Evolutionary conservation across 2,329 filamentous ascomycete genomes (phyloP), one percentile per base, ranked within the genome.

Genomic region (Thielaviopsis ethacetica): DNA sequence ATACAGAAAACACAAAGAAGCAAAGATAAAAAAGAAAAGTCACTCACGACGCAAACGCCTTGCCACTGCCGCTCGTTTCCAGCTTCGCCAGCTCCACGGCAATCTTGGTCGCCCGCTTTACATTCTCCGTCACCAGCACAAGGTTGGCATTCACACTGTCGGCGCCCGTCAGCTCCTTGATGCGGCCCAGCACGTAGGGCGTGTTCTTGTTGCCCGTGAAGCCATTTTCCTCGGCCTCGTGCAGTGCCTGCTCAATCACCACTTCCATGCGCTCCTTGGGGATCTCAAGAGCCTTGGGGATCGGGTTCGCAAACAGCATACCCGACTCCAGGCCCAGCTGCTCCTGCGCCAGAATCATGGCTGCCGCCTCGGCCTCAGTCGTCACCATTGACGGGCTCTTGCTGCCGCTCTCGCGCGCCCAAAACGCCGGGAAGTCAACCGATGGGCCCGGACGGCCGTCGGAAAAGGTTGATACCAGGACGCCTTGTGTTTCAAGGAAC

Each of bases 391-490:
- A 80, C 0, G 91, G 91, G 67, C 89, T 95, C 69, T 76, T 82
- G 57, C 86, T 73, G 13, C 90, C 88, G 69, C 91, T 96, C 50
- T 96, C 88, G 49, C 91, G 77, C 0, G 87, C 88, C 80, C 88
- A 98, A 70, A 98, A 98, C 0, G 88, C 89, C 1, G 93, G 93
- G 66, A 97, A 93, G 65, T 95, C 86, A 49, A 96, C 79, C 5
- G 78, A 72, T 22, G 34, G 5, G 1, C 83, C 85, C 26, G 73
- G 71, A 44, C 88, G 80, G 1, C 87, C 88, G 70, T 95, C 88
- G 24, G 89, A 84, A 73, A 97, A 98, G 2, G 93, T 97, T 3
- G 83, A 86, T 0, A 96, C 90, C 44, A 85, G 79, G 22, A 89
- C 90, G 10, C 87, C 87, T 67, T 85, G 81, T 0, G 82, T 84